A percentile compares a stretch with the other conserved stretches of the same genome.
phyloP scores from a whole-genome alignment of 306 rosid species.

The Lithocarpus polystachyus region DNA sequence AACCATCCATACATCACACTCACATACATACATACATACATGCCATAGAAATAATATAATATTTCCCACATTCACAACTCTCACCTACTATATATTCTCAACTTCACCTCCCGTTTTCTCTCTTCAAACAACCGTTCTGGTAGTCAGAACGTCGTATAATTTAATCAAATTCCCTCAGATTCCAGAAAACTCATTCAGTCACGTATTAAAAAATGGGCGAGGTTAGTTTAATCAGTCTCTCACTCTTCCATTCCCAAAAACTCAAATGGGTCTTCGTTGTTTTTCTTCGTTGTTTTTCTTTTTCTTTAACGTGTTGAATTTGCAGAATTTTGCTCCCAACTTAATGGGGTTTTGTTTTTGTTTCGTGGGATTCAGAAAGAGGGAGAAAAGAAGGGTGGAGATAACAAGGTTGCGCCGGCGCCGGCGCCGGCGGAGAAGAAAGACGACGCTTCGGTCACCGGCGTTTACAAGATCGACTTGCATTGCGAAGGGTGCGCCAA shows the following conservation, averaged over 20 bases:
- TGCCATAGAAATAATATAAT: not conserved
- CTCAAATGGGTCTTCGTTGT: too few relatives aligned
- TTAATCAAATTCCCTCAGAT: too few relatives aligned
- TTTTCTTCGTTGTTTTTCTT: not conserved
- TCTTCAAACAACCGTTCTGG: constrained; percentile 21
- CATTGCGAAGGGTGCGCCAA: constrained; percentile 89
- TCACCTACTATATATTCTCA: constrained; percentile 27
- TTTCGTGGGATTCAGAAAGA: constrained; percentile 38
- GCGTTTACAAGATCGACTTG: constrained; percentile 65
- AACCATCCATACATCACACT: not conserved
- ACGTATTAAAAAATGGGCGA: constrained; percentile 49
- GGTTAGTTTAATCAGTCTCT: constrained; percentile 33
- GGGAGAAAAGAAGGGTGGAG: constrained; percentile 42
- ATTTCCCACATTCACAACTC: not conserved
- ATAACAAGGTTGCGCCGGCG: constrained; percentile 40
- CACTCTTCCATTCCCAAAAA: not conserved
- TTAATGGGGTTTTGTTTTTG: not conserved
- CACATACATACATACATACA: not conserved
- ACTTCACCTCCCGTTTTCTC: not conserved
- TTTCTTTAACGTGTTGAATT: constrained; percentile 2
- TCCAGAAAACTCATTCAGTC: not conserved
- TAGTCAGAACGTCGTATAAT: not conserved
- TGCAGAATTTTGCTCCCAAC: not conserved
- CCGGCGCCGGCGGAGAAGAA: constrained; percentile 32
- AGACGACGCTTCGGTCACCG: constrained; percentile 36